Evolutionary conservation across 805 yeast species (phyloP).

Genomic region (Candida wancherniae): DNA sequence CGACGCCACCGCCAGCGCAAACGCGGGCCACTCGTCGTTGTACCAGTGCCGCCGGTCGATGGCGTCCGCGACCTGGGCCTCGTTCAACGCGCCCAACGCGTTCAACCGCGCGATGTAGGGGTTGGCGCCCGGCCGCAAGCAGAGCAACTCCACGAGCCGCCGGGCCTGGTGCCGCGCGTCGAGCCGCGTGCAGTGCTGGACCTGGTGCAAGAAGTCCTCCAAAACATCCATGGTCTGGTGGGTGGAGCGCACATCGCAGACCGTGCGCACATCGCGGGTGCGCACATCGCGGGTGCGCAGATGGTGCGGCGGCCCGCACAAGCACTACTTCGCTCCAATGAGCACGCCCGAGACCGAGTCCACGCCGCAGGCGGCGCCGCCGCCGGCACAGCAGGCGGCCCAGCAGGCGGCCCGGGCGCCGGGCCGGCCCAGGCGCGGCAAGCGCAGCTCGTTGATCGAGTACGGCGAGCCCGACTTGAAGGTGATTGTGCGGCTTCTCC

Average conservation of each 20-base stretch:
- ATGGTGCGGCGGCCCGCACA: no score
- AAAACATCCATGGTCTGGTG: constrained; percentile 17
- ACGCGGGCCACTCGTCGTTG: constrained; percentile 41
- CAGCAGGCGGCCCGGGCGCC: no score
- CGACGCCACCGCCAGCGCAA: constrained; percentile 40
- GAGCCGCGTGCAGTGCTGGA: constrained; percentile 25
- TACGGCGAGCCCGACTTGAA: constrained; percentile 15
- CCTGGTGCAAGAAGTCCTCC: constrained; percentile 23
- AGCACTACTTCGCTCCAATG: no score
- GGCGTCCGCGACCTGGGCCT: constrained; percentile 13
- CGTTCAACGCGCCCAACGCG: constrained; percentile 13
- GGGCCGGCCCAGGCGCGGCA: no score
- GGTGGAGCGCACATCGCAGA: no score
- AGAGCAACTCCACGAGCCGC: constrained; percentile 19
- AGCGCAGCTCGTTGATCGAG: constrained; percentile 4
- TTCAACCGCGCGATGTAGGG: constrained; percentile 24
- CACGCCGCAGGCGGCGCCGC: no score
- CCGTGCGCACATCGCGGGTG: no score
- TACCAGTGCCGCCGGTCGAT: constrained; percentile 22
- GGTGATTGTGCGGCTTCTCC: constrained; percentile 17
- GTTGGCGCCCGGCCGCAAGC: constrained; percentile 23
- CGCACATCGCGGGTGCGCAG: no score
- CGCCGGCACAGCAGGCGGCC: no score
- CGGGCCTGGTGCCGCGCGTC: constrained; percentile 19
- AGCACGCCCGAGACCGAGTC: no score